Base-by-base conservation (phyloP, 768 basidiomycete genomes). In the Mycena kentingensis region DNA sequence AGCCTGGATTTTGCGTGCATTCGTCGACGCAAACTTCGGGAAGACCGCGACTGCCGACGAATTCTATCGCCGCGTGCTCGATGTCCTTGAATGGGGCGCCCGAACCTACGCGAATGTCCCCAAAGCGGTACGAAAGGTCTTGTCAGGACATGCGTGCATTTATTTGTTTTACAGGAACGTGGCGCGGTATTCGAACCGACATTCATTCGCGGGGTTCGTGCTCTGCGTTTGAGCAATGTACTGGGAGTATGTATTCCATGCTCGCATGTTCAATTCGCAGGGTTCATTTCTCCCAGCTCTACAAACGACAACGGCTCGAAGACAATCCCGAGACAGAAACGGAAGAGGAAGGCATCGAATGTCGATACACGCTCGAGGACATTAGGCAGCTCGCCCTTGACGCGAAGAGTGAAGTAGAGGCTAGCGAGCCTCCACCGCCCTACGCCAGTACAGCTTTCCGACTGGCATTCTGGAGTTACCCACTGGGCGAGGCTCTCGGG, bases 81-180 rank as follows among this genome's bases (percentile, higher is more conserved):
- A 77, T 13, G 53, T 79, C 16, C 62, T 80, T 3, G 63, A 74
- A 27, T 77, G 77, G 73, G 79, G 80, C 19, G 49, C 61, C 3
- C 57, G 60, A 22, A 46, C 55, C 6, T 80, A 77, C 73, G 59
- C 68, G 28, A 59, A 78, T 52, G 73, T 80, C 7, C 56, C 71
- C 1, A 51, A 32, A 1, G 29, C 49, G 51, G 56, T 49, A 16
- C 19, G n/a, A n/a, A n/a, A n/a, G n/a, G 36, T 45, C 16, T 18
- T 44, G 5, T 2, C 19, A 11, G 16, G 12, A 19, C 37, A n/a
- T 39, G 19, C 37, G 4, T 7, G 19, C 16, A 18, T 6, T 34
- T 26, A 13, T 3, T 21, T 19, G 1, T 24, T 2, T 46, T 1
- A 21, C 57, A 67, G n/a, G 68, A 74, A 16, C 63, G 74, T 13